Conservation (phyloP, 2,329 filamentous ascomycete genomes). For the Fusarium bulbicola region DNA sequence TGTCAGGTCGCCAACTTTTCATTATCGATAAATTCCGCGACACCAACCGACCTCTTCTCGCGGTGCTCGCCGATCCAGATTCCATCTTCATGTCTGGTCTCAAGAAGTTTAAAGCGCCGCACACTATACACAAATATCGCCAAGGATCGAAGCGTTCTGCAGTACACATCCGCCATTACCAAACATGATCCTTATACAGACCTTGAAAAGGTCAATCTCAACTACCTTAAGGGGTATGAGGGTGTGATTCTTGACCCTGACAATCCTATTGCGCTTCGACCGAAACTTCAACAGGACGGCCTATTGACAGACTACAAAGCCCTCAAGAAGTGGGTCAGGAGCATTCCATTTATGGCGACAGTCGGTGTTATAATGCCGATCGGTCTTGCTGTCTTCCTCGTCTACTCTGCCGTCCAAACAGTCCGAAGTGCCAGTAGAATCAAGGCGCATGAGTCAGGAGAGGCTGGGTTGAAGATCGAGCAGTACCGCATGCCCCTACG, state of each 20-base stretch:
- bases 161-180: slow-evolving; percentile 83
- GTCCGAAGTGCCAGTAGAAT: slow-evolving; percentile 79
- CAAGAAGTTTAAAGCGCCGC: slow-evolving; percentile 73
- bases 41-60: too few relatives aligned
- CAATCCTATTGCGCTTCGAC: slow-evolving; percentile 65
- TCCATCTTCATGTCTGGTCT: slow-evolving; percentile 61
- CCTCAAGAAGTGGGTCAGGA: slow-evolving; percentile 52
- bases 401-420: slow-evolving; percentile 81
- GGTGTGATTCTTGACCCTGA: slow-evolving; percentile 77
- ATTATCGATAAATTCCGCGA: too few relatives aligned
- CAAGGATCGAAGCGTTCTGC: slow-evolving; percentile 83
- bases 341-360: slow-evolving; percentile 70
- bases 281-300: slow-evolving; percentile 44
- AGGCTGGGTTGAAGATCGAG: slow-evolving; percentile 71
- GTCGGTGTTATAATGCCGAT: slow-evolving; percentile 77
- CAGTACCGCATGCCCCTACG: slow-evolving; percentile 81
- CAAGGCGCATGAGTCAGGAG: slow-evolving; percentile 75
- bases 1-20: too few relatives aligned
- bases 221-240: slow-evolving; percentile 78
- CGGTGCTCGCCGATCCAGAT: too few relatives aligned
- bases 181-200: slow-evolving; percentile 81
- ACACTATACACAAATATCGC: slow-evolving; percentile 86
- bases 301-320: slow-evolving; percentile 47
- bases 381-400: slow-evolving; percentile 73
- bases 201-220: slow-evolving; percentile 73